These are phyloP conservation scores for Stentor roeselii DNA, from an alignment of 73 alveolate species.

Conservation along the genomic window DNA sequence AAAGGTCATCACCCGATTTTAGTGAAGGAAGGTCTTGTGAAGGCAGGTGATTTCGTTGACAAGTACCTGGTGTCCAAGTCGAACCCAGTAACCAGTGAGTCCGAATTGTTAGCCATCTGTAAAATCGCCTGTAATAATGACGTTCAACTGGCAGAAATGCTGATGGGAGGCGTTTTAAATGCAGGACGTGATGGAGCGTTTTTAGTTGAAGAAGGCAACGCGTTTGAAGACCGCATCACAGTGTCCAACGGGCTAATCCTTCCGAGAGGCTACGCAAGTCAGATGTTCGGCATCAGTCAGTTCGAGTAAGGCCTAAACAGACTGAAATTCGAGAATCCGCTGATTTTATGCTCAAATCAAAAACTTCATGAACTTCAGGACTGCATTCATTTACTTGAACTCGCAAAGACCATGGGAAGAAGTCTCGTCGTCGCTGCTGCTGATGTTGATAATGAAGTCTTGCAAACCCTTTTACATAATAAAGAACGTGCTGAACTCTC, in stretches of 20 bases:
- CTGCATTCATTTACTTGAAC: not conserved
- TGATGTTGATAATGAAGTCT: slow-evolving; percentile 29
- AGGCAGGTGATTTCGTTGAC: slow-evolving; percentile 29
- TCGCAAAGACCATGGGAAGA: not conserved
- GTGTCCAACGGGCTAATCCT: slow-evolving; percentile 7
- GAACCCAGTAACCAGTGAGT: slow-evolving; percentile 31
- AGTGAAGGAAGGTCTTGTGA: slow-evolving; percentile 31
- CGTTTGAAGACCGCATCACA: not conserved
- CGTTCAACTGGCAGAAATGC: slow-evolving; percentile 28
- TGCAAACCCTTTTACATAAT: not conserved
- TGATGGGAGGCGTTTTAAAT: slow-evolving; percentile 22
- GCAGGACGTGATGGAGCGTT: slow-evolving; percentile 16
- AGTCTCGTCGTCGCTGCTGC: slow-evolving; percentile 23
- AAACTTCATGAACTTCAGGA: not conserved
- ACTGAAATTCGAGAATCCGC: slow-evolving; percentile 6
- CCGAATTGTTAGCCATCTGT: slow-evolving; percentile 26
- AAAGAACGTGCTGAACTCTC: not conserved
- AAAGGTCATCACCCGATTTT: slow-evolving; percentile 40
- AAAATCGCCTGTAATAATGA: slow-evolving; percentile 43
- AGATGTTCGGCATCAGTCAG: not conserved
- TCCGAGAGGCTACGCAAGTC: slow-evolving; percentile 15
- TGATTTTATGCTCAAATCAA: not conserved
- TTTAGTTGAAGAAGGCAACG: slow-evolving; percentile 12
- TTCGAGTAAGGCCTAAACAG: not conserved
- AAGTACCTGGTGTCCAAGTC: slow-evolving; percentile 34